Evolutionary conservation across 1,284 basidiomycete species (phyloP).

Genomic region (Malassezia dermatis): DNA sequence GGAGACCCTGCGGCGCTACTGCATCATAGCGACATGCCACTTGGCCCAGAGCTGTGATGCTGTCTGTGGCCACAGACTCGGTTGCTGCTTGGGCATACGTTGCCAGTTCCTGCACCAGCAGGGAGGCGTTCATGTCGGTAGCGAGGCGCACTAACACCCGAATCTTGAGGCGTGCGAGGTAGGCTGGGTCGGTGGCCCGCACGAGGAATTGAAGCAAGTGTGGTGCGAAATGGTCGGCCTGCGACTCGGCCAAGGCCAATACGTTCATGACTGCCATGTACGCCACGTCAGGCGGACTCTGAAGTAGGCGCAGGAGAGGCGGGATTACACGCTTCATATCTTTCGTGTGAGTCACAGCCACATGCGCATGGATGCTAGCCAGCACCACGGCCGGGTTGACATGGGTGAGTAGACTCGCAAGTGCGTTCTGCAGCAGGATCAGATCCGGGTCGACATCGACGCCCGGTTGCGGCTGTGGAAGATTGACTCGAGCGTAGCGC

Average conservation of each 20-base stretch:
- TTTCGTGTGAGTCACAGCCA: not conserved
- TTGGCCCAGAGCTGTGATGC: constrained; percentile 22
- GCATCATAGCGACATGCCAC: constrained; percentile 16
- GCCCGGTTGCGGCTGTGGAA: constrained; percentile 50
- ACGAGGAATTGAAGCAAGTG: constrained; percentile 24
- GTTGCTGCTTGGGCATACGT: constrained; percentile 21
- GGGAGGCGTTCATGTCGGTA: constrained; percentile 9
- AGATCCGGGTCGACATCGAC: constrained; percentile 33
- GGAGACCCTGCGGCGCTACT: not conserved
- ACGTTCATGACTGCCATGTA: constrained; percentile 27
- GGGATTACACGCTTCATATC: not conserved
- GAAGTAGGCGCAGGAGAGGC: constrained; percentile 23
- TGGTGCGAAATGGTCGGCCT: constrained; percentile 20
- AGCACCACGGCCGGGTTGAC: constrained; percentile 33
- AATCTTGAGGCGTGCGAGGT: constrained; percentile 31
- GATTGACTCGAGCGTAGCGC: constrained; percentile 62
- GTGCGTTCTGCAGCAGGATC: constrained; percentile 28
- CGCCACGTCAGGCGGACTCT: constrained; percentile 22
- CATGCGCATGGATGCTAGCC: constrained; percentile 20
- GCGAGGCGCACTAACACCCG: constrained; percentile 24
- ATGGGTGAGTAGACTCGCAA: constrained; percentile 24
- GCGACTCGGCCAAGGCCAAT: constrained; percentile 14
- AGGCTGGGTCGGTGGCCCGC: constrained; percentile 27
- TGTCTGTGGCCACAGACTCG: constrained; percentile 20
- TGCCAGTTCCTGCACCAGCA: constrained; percentile 21